Evolutionary conservation across 2,329 filamentous ascomycete species (phyloP).

Genomic region (Pestalotiopsis sp.): DNA sequence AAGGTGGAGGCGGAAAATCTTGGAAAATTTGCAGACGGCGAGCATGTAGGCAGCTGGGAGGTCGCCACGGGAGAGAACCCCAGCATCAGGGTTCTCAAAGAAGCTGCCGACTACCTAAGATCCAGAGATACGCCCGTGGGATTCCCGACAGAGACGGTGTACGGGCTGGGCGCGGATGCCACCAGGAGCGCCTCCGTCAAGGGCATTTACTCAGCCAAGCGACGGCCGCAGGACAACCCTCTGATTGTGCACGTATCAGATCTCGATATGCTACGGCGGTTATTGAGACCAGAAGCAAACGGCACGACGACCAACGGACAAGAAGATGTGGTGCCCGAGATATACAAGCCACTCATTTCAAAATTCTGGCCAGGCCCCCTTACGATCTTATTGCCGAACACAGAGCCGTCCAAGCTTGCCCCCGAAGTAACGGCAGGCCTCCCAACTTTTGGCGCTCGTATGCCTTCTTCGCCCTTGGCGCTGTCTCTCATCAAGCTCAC

Average conservation of each 20-base stretch:
- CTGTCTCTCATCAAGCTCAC: constrained; percentile 82
- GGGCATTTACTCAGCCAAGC: constrained; percentile 93
- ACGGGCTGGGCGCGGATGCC: constrained; percentile 94
- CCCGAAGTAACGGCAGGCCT: constrained; percentile 91
- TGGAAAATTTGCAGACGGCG: constrained; percentile 28
- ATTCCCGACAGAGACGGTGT: constrained; percentile 97
- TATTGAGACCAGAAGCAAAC: constrained; percentile 49
- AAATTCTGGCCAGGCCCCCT: constrained; percentile 94
- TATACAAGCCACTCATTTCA: constrained; percentile 78
- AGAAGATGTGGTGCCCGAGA: constrained; percentile 61
- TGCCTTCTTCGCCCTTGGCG: constrained; percentile 85
- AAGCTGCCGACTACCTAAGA: constrained; percentile 69
- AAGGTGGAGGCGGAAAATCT: constrained; percentile 25
- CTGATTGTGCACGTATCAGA: constrained; percentile 92
- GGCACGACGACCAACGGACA: constrained; percentile 25
- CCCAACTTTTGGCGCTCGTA: constrained; percentile 83
- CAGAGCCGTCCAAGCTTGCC: constrained; percentile 70
- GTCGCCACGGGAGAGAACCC: constrained; percentile 24
- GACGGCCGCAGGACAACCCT: constrained; percentile 89
- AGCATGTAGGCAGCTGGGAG: constrained; percentile 30
- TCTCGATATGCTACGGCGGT: constrained; percentile 69
- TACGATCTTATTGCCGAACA: constrained; percentile 85
- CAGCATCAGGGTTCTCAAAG: constrained; percentile 46
- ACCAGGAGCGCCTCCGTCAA: constrained; percentile 81
- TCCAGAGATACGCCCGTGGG: constrained; percentile 77